Evolutionary conservation across 805 yeast species (phyloP), one percentile per base, ranked within the genome.

Genomic region (Candida argentea): DNA sequence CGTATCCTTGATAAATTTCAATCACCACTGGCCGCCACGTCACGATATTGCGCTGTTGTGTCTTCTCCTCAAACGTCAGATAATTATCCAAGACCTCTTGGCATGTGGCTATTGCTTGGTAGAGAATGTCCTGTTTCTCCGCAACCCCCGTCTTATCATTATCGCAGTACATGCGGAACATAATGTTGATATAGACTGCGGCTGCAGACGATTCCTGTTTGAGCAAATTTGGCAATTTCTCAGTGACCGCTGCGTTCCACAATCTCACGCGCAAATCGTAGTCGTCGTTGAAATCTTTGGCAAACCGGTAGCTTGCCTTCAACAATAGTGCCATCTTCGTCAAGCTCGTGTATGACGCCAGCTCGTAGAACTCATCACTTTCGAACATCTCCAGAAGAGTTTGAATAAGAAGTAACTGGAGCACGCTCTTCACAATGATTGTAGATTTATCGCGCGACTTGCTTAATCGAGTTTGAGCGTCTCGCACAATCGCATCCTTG

Each of bases 11-110:
- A 37, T 79, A 59, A 14, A 91, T 80, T 48, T 82, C 94, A 19
- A 83, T 79, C 22, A 89, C 85, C 12, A 91, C 96, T 0, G 97
- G 96, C 43, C 81, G 68, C 93, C 96, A 80, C 3, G 93, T 77
- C 11, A 71, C 65, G 24, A 89, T 74, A 50, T 83, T 83, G 44
- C 94, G 71, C 28, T 71, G 74, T 43, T 78, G 85, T 51, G 82
- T 89, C 5, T 73, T 61, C 37, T 81, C 94, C 39, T 82, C 89
- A 40, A 87, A 65, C 2, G 67, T 64, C 18, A 76, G 67, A 50
- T 74, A 87, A 35, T 87, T 73, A 31, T 69, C 69, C 15, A 86
- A 67, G 17, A 89, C 78, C 5, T 71, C 64, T 6, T 69, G 72
- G 43, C 94, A 81, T 45, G 86, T 63, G 15, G 85, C 82, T 21